Conservation (phyloP, 2,329 filamentous ascomycete species). For the Scleromitrula shiraiana region DNA sequence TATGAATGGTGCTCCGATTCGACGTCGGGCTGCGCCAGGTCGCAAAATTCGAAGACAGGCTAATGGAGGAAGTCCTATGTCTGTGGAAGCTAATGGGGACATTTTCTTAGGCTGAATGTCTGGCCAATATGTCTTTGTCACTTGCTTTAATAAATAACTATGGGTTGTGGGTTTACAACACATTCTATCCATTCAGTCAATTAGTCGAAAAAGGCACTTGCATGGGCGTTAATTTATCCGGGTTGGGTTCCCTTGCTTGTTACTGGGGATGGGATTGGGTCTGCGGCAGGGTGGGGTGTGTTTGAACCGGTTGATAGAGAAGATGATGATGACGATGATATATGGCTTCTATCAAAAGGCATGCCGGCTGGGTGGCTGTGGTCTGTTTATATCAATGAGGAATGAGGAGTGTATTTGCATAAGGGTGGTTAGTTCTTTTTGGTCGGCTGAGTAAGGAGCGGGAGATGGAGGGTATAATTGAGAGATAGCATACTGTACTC, state of each 20-base stretch:
- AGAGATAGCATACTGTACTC: too few species aligned
- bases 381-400: not conserved
- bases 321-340: too few species aligned
- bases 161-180: not conserved
- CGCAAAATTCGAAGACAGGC: conserved; percentile 10
- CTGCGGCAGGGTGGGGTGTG: too few species aligned
- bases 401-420: not conserved
- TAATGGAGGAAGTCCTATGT: conserved; percentile 29
- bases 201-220: not conserved
- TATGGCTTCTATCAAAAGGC: too few species aligned
- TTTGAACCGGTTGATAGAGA: too few species aligned
- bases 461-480: not conserved
- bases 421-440: conserved; percentile 3
- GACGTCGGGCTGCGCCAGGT: conserved; percentile 9
- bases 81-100: conserved; percentile 24
- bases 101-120: too few species aligned
- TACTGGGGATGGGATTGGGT: not conserved
- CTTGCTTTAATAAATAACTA: conserved; percentile 9
- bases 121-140: too few species aligned
- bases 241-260: not conserved
- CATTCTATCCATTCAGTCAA: too few species aligned
- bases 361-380: too few species aligned
- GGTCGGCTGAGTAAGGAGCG: too few species aligned
- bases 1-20: conserved; percentile 22
- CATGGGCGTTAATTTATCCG: not conserved